Percentiles rank a stretch among this genome's conserved stretches.
Evolutionary conservation across 1,284 basidiomycete genomes (phyloP).

Genomic region (Ceratobasidium theobromae): DNA sequence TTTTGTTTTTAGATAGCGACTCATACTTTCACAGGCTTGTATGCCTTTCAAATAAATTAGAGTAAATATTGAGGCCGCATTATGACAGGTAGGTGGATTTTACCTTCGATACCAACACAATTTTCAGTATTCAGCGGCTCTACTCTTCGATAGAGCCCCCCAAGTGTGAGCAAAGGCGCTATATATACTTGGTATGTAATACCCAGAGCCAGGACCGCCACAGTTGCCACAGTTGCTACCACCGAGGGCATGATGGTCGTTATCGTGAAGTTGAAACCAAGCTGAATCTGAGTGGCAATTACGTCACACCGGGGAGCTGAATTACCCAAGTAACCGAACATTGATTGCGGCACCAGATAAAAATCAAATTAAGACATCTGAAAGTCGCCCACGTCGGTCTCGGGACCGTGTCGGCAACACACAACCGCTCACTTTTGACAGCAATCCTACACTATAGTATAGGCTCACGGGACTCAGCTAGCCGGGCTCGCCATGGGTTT

Average conservation of each 20-base stretch:
- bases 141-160: slow-evolving; percentile 5
- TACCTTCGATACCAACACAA: slow-evolving; percentile 18
- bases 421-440: too few relatives aligned
- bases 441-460: too few relatives aligned
- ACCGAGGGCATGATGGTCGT: slow-evolving; percentile 14
- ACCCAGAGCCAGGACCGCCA: neutral
- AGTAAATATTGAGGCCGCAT: neutral
- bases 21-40: slow-evolving; percentile 64
- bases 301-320: too few relatives aligned
- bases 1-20: slow-evolving; percentile 35
- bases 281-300: neutral
- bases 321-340: too few relatives aligned
- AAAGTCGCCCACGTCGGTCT: too few relatives aligned
- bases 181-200: slow-evolving; percentile 6
- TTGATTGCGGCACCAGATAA: too few relatives aligned
- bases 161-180: slow-evolving; percentile 1
- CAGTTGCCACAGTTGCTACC: neutral
- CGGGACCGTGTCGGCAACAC: too few relatives aligned
- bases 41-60: slow-evolving; percentile 43
- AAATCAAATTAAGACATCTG: too few relatives aligned
- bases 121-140: slow-evolving; percentile 17
- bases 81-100: neutral
- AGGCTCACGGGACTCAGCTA: too few relatives aligned
- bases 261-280: neutral
- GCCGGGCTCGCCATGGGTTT: slow-evolving; percentile 25